Base-by-base conservation (phyloP, 2,329 filamentous ascomycete species). In the Cytospora paraplurivora region DNA sequence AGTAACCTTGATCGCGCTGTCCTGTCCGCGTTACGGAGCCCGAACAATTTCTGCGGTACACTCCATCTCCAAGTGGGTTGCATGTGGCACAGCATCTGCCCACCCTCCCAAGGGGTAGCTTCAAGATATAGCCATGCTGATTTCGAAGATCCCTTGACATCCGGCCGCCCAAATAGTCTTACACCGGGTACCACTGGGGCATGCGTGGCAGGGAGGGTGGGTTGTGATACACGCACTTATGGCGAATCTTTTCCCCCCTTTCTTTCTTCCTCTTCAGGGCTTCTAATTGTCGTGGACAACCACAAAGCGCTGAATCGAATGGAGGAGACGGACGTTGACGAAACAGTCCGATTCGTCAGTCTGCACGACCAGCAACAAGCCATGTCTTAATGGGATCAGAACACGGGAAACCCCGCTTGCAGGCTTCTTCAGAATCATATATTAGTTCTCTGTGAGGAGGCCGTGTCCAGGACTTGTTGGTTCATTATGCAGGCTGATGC, bases 81-180 rank as follows among this genome's bases (percentile, higher is more conserved):
- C 11, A 13, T 21, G 51, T 34, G 49, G 13, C 34, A 47, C 50
- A 19, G 41, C n/a, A 27, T 38, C 50, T 7, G 4, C 33, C 34
- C 27, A n/a, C 60, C 32, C n/a, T 41, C 15, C 32, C 27, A n/a
- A n/a, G n/a, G 54, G 33, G 37, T 41, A 38, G 57, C 52, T 50
- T 38, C 62, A 62, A 21, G 10, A 47, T 35, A 47, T 4, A n/a
- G 41, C n/a, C 41, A 47, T 47, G n/a, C 41, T n/a, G 17, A 19
- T 47, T 47, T 47, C 41, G 41, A 47, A 19, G 1, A n/a, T 47
- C 7, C 41, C n/a, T 11, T 8, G 10, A 44, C 4, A 17, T 17
- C 12, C 38, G 17, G 4, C 19, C 3, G 1, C 41, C 41, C n/a
- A n/a, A 19, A 21, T 44, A 12, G 17, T 17, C 41, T 44, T 44